Evolutionary conservation across 179 eudicot species (phyloP), one percentile per base, ranked within the genome.

Genomic region (Vitellaria paradoxa): DNA sequence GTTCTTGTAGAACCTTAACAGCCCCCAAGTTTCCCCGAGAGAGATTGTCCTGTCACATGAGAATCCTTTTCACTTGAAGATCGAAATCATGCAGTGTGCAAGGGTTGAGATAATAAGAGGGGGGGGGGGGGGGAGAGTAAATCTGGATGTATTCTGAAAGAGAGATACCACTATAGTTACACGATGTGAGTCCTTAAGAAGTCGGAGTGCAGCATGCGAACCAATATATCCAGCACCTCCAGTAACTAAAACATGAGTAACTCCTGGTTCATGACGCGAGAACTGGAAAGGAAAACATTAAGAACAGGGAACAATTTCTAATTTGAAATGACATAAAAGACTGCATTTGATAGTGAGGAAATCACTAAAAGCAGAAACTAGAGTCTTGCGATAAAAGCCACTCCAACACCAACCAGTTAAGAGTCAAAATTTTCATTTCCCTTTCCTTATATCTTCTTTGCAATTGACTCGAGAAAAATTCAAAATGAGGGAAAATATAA

Each of bases 141-240:
- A 8, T 18, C 21, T 57, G 59, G 10, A 14, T 57, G 37, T 30
- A 15, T 21, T 47, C 9, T 66, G 13, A 49, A 74, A 71, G 57
- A 71, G 20, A 75, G 21, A 67, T 90, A 96, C 99, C 98, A 96
- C 98, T 83, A 93, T 91, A 45, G 99, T 93, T 80, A 96, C 99
- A 70, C 99, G 96, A 71, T 93, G 84, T 18, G 88, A 85, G 79
- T 96, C 98, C 78, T 89, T 89, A 10, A 96, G 76, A 82, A 96
- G 99, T 40, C 99, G 88, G 52, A 96, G 74, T 60, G 94, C 87
- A 76, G 99, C 99, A 86, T 96, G 99, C 10, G 98, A 96, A 30
- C 99, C 99, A 83, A 96, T 96, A 81, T 88, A 96, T 57, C 98
- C 99, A 75, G 98, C 99, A 71, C 99, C 99, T 84, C 99, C 99